Conservation (phyloP, 352 stramenopile species). For the Phytophthora ohioensis region DNA sequence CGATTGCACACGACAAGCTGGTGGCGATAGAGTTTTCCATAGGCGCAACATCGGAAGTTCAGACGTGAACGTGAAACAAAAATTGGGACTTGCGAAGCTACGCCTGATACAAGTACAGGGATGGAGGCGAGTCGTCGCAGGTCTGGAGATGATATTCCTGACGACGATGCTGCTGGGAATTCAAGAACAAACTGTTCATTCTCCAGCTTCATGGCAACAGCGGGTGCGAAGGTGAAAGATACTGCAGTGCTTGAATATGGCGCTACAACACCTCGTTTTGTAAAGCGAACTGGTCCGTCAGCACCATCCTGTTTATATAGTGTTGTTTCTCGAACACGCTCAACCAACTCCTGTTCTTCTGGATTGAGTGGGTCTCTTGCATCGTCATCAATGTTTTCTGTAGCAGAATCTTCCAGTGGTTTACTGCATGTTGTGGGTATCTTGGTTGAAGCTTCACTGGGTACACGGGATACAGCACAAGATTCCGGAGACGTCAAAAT, state of each 20-base stretch:
- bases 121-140: constrained; percentile 20
- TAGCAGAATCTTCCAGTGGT: neutral
- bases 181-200: constrained; percentile 48
- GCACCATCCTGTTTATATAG: constrained; percentile 53
- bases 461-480: neutral
- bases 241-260: constrained; percentile 59
- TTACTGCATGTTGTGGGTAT: neutral
- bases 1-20: constrained; percentile 87
- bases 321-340: constrained; percentile 35
- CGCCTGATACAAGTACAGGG: constrained; percentile 23
- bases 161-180: constrained; percentile 35
- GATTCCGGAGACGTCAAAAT: neutral
- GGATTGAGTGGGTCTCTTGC: constrained; percentile 24
- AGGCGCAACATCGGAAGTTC: constrained; percentile 88
- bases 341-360: constrained; percentile 49
- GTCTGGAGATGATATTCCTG: constrained; percentile 19
- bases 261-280: constrained; percentile 47
- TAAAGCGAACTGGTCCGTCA: constrained; percentile 53
- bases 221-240: constrained; percentile 69
- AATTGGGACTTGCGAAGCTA: constrained; percentile 54
- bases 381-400: neutral
- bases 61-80: constrained; percentile 50
- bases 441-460: constrained; percentile 17
- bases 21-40: constrained; percentile 88
- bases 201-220: constrained; percentile 44